Base-by-base conservation (phyloP, 345 rosid genomes). In the Pelargonium nanum region DNA sequence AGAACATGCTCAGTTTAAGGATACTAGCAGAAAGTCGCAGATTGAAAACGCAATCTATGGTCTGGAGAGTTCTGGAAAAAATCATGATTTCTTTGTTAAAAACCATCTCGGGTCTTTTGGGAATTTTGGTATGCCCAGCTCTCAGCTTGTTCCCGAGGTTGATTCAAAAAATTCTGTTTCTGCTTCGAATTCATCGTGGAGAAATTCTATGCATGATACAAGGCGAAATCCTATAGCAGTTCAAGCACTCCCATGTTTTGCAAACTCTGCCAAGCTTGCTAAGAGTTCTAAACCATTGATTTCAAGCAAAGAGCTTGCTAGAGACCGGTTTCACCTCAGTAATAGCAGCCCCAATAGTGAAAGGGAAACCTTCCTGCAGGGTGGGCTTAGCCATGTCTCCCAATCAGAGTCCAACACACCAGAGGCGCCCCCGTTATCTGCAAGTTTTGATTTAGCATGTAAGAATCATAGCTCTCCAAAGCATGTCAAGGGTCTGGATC, bases 231-330 rank as follows among this genome's bases (percentile, higher is more conserved):
- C 75, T 26, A 72, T 61, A 26, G 69, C 56, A 61, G 77, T 72
- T 72, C 79, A 78, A 64, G 79, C 79, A 32, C 77, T 75, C 56
- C 77, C 79, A 52, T 78, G 72, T 66, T 63, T 65, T 53, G 63
- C 57, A 26, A 59, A 58, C 56, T 4, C 65, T 64, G 34, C 24
- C 44, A 23, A 19, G 17, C 57, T 57, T 52, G 40, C 58, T 10
- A 64, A 57, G 65, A 53, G 65, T 56, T 60, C 69, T 13, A 64
- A 66, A 23, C 55, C 60, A 40, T 59, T 34, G 17, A 45, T 28
- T 6, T 53, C 58, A n/a, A 19, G 59, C 55, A 22, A 60, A 65
- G 32, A 60, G 9, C 44, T 52, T 24, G 60, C 32, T 7, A 7
- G 32, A 28, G 32, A 7, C 32, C 32, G 32, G 32, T 2, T 28